Evolutionary conservation across 2,329 filamentous ascomycete species (phyloP).

Genomic region (Pestalotiopsis sp.): DNA sequence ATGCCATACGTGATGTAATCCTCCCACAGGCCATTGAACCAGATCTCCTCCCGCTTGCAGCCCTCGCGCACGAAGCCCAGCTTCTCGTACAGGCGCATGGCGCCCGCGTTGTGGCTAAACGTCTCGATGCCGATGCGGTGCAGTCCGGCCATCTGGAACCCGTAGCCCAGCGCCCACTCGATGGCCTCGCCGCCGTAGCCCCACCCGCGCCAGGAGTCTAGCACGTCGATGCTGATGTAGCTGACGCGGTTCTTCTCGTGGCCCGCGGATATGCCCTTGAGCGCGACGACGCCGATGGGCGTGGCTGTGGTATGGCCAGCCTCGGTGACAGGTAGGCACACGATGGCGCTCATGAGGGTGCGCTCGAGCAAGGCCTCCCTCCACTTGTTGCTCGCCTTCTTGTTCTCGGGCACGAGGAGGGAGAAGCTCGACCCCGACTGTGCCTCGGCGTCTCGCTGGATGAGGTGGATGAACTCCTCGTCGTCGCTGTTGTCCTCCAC

Average conservation of each 20-base stretch:
- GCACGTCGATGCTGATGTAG: constrained; percentile 34
- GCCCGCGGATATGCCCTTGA: constrained; percentile 22
- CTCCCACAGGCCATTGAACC: constrained; percentile 34
- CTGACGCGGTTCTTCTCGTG: constrained; percentile 41
- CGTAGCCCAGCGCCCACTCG: constrained; percentile 34
- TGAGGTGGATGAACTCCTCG: constrained; percentile 28
- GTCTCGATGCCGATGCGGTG: constrained; percentile 34
- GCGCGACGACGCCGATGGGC: constrained; percentile 33
- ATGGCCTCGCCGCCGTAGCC: constrained; percentile 40
- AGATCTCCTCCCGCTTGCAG: constrained; percentile 30
- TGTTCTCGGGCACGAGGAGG: constrained; percentile 30
- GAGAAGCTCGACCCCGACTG: constrained; percentile 27
- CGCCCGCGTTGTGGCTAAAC: constrained; percentile 33
- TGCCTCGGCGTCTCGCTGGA: constrained; percentile 29
- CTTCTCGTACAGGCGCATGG: constrained; percentile 31
- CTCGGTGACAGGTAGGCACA: constrained; percentile 31
- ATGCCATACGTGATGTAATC: constrained; percentile 34
- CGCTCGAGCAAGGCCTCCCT: constrained; percentile 27
- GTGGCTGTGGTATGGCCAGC: too few species aligned
- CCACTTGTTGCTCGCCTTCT: constrained; percentile 26
- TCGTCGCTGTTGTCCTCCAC: constrained; percentile 33
- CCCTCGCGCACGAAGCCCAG: constrained; percentile 37
- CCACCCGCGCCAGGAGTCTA: constrained; percentile 25
- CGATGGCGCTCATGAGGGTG: constrained; percentile 34
- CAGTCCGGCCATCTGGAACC: constrained; percentile 33